These are phyloP conservation scores for Parietaria judaica DNA, from an alignment of 306 rosid genomes.

Conservation along the genomic window DNA sequence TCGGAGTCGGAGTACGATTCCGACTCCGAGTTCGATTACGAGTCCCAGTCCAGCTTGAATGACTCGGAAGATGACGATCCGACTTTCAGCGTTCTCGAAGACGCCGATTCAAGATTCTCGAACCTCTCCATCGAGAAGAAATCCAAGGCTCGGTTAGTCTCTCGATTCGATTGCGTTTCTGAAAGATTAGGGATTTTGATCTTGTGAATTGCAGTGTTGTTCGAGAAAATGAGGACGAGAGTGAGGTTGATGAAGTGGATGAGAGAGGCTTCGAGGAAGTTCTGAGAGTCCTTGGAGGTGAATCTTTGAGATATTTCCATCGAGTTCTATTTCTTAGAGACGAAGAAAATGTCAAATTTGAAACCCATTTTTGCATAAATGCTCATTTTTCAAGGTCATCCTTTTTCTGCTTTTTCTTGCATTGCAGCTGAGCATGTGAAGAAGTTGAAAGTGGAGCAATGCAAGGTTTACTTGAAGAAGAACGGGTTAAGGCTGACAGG, in stretches of 20 bases:
- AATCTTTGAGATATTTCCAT: neutral
- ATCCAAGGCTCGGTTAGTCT: conserved; percentile 30
- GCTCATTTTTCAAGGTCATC: no score
- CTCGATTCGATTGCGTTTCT: neutral
- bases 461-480: conserved; percentile 70
- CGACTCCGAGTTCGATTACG: no score
- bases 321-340: neutral
- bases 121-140: conserved; percentile 39
- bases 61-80: conserved; percentile 37
- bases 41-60: conserved; percentile 24
- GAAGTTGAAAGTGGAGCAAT: conserved; percentile 70
- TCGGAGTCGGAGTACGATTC: no score
- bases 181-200: neutral
- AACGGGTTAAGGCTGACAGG: conserved; percentile 72
- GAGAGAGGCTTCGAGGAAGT: conserved; percentile 32
- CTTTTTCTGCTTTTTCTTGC: neutral
- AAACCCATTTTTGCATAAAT: no score
- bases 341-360: no score
- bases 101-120: conserved; percentile 34
- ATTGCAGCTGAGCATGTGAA: conserved; percentile 41
- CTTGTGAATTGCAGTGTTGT: conserved; percentile 22
- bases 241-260: conserved; percentile 28
- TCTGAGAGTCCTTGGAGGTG: conserved; percentile 40
- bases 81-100: conserved; percentile 30
- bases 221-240: conserved; percentile 22